Base-by-base conservation (phyloP, 116 monocot species). In the Thalassia testudinum region DNA sequence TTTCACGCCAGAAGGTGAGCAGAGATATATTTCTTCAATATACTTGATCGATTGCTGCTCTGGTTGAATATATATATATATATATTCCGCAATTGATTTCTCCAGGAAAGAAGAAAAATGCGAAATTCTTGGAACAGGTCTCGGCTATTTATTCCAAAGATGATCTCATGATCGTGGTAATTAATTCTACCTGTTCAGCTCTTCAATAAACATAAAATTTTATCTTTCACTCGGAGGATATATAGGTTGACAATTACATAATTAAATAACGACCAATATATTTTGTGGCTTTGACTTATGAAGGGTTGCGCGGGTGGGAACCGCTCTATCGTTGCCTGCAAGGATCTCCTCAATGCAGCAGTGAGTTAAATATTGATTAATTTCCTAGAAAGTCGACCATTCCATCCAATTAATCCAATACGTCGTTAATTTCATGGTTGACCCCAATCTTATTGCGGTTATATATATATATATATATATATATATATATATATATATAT, bases 21-120 rank as follows among this genome's bases (percentile, higher is more conserved):
- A 7, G n/a, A n/a, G n/a, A n/a, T n/a, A n/a, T n/a, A n/a, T 49
- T 8, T 40, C 40, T 7, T 40, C 14, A 14, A 7, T 14, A 40
- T 40, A 40, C 40, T 14, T 40, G 11, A 40, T 40, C 40, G 7
- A 40, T 40, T 40, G 11, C 40, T n/a, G n/a, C 40, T 40, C 14
- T 40, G 7, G 40, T 40, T 40, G 7, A 7, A 40, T 14, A 7
- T 14, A 14, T 14, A n/a, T 40, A 40, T 40, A 8, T 40, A 8
- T 40, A 14, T 8, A 8, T 14, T 20, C 4, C 15, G 15, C 45
- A 45, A n/a, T 54, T 19, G 29, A 1, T 42, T 22, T 0, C 4
- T 26, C 37, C 63, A 78, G 78, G 73, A 24, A 78, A 26, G 69
- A 73, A 62, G 53, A 78, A 73, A 44, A 78, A 78, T 49, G 66